phyloP scores from a whole-genome alignment of 2,329 filamentous ascomycete species.

The Elsinoe arachidis region DNA sequence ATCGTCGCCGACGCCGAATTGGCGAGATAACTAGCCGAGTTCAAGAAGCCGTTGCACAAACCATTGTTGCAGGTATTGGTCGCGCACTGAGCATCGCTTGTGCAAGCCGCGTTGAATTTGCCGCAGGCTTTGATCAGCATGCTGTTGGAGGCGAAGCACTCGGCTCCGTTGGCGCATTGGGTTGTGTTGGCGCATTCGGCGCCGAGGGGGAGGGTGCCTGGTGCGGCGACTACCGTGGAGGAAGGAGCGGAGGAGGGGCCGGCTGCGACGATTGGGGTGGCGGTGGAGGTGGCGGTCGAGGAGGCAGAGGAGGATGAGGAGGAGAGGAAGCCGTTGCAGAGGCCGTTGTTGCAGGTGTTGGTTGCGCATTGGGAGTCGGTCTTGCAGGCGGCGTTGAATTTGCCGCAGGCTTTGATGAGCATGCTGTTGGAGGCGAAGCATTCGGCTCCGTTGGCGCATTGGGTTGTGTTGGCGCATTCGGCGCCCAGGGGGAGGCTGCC shows the following conservation, averaged over 20 bases:
- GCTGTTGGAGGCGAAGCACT: conserved; percentile 19
- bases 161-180: conserved; percentile 18
- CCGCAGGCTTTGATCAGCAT: conserved; percentile 18
- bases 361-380: conserved; percentile 20
- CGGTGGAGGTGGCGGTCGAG: background rate
- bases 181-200: conserved; percentile 16
- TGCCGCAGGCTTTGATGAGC: conserved; percentile 19
- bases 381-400: conserved; percentile 21
- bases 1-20: background rate
- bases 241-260: background rate
- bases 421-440: conserved; percentile 19
- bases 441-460: conserved; percentile 18
- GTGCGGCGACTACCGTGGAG: conserved; percentile 13
- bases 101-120: conserved; percentile 22
- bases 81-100: conserved; percentile 19
- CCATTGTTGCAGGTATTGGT: conserved; percentile 22
- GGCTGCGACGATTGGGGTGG: background rate
- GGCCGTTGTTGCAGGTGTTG: conserved; percentile 22
- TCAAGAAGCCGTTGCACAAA: conserved; percentile 19
- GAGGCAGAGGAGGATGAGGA: conserved; percentile 5
- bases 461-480: conserved; percentile 16
- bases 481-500: conserved; percentile 20
- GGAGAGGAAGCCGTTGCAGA: conserved; percentile 20
- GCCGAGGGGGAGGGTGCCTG: conserved; percentile 19
- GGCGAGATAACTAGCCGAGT: conserved; percentile 9